Conservation (phyloP, 176 grass and related monocot species). For the Melocanna baccifera region DNA sequence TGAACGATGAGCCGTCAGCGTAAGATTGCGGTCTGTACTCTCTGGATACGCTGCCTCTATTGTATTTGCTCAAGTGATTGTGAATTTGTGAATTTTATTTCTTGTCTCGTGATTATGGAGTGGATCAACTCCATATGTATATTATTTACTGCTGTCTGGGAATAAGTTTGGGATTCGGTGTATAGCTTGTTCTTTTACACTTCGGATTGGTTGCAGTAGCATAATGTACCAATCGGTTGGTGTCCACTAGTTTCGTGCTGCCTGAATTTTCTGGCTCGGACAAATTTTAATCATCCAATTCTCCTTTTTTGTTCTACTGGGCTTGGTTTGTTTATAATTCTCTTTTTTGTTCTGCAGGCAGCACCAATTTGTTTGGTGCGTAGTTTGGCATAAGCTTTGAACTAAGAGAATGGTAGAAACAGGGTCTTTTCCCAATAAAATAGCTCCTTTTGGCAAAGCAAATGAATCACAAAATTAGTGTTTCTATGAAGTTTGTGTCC, state of each 20-base stretch:
- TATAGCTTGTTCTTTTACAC: conserved; percentile 11
- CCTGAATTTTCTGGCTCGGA: background rate
- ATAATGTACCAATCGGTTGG: background rate
- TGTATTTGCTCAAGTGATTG: conserved; percentile 24
- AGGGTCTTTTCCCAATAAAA: background rate
- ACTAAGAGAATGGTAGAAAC: background rate
- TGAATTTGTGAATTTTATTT: conserved; percentile 10
- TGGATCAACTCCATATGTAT: conserved; percentile 37
- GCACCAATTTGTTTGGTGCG: background rate
- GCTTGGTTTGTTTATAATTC: background rate
- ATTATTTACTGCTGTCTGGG: conserved; percentile 12
- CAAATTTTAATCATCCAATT: background rate
- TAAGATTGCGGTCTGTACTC: conserved; percentile 35
- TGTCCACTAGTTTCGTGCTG: background rate
- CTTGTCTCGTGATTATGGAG: background rate
- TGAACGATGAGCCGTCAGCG: conserved; percentile 1
- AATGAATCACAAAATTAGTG: background rate
- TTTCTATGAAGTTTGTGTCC: background rate
- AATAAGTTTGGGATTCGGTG: conserved; percentile 36
- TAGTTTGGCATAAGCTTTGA: background rate
- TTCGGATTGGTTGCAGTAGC: background rate
- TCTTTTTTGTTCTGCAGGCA: too few relatives aligned
- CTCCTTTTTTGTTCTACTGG: background rate
- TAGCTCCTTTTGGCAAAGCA: background rate
- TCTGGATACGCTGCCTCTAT: conserved; percentile 3